Percentiles rank a stretch among this genome's conserved stretches.
phyloP scores from a whole-genome alignment of 176 grass and related monocot genomes.

The Oryza coarctata region DNA sequence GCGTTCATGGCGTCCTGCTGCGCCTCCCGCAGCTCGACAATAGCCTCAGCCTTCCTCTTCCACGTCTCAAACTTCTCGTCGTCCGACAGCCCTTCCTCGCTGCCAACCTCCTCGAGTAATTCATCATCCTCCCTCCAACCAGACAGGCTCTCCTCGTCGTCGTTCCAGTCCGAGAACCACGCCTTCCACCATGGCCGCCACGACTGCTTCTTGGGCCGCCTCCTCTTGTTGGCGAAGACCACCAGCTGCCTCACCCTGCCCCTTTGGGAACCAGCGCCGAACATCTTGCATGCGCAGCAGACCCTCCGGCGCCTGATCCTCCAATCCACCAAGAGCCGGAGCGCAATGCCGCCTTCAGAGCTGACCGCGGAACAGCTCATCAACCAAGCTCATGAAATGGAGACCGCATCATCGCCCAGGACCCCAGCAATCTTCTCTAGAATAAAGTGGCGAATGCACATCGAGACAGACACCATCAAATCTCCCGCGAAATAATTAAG shows the following conservation, averaged over 20 bases:
- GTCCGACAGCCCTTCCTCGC: conserved; percentile 45
- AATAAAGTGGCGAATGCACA: neutral
- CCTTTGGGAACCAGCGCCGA: conserved; percentile 44
- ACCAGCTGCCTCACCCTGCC: conserved; percentile 34
- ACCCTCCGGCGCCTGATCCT: conserved; percentile 22
- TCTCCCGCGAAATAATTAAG: too few relatives aligned
- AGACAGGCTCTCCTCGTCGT: conserved; percentile 54
- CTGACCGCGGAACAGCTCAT: conserved; percentile 54
- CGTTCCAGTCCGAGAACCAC: conserved; percentile 58
- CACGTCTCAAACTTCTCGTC: conserved; percentile 80
- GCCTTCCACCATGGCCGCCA: conserved; percentile 65
- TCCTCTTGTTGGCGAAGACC: conserved; percentile 45
- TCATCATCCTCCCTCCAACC: conserved; percentile 52
- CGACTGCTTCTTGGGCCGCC: conserved; percentile 40
- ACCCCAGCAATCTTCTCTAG: conserved; percentile 6
- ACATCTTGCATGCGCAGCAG: conserved; percentile 40
- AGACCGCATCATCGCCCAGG: conserved; percentile 41
- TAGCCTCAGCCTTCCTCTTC: conserved; percentile 85
- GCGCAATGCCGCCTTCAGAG: conserved; percentile 33
- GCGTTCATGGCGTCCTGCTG: conserved; percentile 60
- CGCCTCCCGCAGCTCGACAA: conserved; percentile 75
- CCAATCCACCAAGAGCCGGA: conserved; percentile 8
- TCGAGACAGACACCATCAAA: neutral
- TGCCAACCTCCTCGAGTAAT: conserved; percentile 34
- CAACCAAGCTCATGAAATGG: conserved; percentile 45